Conservation (phyloP, 1,284 basidiomycete species). For the Austroboletus rostrupii region DNA sequence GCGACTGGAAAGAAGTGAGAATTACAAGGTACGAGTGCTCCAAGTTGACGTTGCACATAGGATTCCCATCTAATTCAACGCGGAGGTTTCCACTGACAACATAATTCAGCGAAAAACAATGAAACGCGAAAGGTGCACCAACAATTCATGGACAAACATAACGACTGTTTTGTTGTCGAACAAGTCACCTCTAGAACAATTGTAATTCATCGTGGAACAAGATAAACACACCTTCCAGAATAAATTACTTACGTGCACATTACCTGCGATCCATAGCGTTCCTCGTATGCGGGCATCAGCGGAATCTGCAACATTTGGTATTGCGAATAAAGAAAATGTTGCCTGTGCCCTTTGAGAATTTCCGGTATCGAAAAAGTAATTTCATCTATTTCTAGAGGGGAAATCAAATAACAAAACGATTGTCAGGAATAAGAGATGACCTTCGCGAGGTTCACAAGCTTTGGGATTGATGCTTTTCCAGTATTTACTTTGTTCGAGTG, state of each 20-base stretch:
- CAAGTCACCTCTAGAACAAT: constrained; percentile 51
- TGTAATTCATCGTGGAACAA: constrained; percentile 4
- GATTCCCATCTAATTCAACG: constrained; percentile 69
- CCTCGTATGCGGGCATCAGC: constrained; percentile 64
- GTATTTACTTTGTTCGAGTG: constrained; percentile 81
- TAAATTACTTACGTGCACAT: constrained; percentile 71
- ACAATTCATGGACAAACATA: constrained; percentile 91
- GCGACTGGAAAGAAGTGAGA: constrained; percentile 1
- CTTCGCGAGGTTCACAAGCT: constrained; percentile 74
- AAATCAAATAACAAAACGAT: constrained; percentile 2
- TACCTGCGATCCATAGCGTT: constrained; percentile 73
- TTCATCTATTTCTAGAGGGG: constrained; percentile 48
- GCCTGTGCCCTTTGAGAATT: constrained; percentile 83
- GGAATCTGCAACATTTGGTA: constrained; percentile 81
- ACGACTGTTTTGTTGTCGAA: constrained; percentile 70
- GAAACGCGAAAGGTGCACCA: constrained; percentile 28
- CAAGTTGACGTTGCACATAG: constrained; percentile 69
- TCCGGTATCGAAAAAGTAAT: constrained; percentile 66
- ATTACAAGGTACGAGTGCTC: constrained; percentile 80
- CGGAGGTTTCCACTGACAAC: constrained; percentile 75
- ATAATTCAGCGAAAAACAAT: constrained; percentile 7
- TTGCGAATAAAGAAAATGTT: constrained; percentile 69
- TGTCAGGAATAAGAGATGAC: constrained; percentile 33
- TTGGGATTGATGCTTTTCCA: constrained; percentile 86
- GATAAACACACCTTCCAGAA: not conserved